These are phyloP conservation scores for Thelonectria rubi DNA, from an alignment of 2,329 filamentous ascomycete genomes.

Conservation along the genomic window DNA sequence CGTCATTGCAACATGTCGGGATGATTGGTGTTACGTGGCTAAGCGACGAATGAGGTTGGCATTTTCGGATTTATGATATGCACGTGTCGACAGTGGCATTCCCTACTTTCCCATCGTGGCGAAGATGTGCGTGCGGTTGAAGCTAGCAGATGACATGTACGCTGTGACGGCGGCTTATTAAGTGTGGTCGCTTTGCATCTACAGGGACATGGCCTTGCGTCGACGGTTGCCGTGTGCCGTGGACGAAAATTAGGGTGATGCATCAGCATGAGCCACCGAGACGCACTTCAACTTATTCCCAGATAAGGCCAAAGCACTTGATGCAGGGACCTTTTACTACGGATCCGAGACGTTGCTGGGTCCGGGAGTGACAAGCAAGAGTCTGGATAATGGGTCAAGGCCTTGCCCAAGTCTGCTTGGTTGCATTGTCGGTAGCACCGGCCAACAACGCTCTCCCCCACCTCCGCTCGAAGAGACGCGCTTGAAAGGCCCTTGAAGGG, in stretches of 20 bases:
- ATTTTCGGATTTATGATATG: conserved; percentile 20
- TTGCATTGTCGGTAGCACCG: conserved; percentile 21
- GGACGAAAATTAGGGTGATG: background rate
- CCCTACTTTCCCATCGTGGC: background rate
- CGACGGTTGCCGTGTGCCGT: background rate
- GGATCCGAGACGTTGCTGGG: conserved; percentile 10
- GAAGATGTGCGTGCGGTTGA: conserved; percentile 11
- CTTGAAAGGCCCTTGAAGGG: no score
- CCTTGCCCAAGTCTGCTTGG: conserved; percentile 2
- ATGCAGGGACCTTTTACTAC: conserved; percentile 7
- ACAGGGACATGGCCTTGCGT: conserved; percentile 4
- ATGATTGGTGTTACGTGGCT: conserved; percentile 21
- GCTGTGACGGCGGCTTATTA: background rate
- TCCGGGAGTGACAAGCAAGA: conserved; percentile 4
- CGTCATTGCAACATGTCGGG: background rate
- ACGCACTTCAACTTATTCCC: background rate
- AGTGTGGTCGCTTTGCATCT: conserved; percentile 18
- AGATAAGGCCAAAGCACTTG: conserved; percentile 13
- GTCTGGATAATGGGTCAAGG: background rate
- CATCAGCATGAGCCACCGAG: background rate
- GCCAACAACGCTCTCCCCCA: conserved; percentile 1
- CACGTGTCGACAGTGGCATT: conserved; percentile 16
- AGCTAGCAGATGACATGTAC: conserved; percentile 11
- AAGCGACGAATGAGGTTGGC: background rate
- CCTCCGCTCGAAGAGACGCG: background rate